These are phyloP conservation scores for Biscogniauxia sp. DNA, from an alignment of 2,329 filamentous ascomycete genomes.

Conservation along the genomic window DNA sequence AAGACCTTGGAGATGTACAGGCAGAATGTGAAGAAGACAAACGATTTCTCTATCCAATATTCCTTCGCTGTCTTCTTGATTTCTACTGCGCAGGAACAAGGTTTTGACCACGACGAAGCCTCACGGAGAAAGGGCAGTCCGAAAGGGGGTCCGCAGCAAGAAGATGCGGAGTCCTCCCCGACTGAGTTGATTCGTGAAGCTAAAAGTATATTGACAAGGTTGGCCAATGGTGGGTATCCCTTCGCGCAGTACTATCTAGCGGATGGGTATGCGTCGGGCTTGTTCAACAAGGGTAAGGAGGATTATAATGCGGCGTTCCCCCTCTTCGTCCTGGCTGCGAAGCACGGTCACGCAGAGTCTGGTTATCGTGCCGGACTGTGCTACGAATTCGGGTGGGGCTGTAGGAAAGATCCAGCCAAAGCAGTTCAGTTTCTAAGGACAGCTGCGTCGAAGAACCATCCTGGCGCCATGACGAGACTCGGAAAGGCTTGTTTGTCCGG, in stretches of 20 bases:
- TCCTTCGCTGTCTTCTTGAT: slow-evolving; percentile 96
- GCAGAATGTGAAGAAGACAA: slow-evolving; percentile 95
- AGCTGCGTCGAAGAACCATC: slow-evolving; percentile 89
- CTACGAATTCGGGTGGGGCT: slow-evolving; percentile 98
- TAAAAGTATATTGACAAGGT: slow-evolving; percentile 79
- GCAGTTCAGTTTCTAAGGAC: slow-evolving; percentile 91
- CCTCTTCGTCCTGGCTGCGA: slow-evolving; percentile 88
- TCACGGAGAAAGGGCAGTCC: slow-evolving; percentile 45
- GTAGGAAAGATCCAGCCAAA: slow-evolving; percentile 82
- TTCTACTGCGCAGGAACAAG: slow-evolving; percentile 79
- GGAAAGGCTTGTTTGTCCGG: slow-evolving; percentile 87
- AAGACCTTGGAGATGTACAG: slow-evolving; percentile 98
- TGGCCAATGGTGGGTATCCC: slow-evolving; percentile 85
- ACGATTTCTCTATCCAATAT: slow-evolving; percentile 85
- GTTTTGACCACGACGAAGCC: slow-evolving; percentile 50
- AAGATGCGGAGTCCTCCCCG: slow-evolving; percentile 46
- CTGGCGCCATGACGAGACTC: slow-evolving; percentile 89
- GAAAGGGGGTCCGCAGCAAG: slow-evolving; percentile 35
- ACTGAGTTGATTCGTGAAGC: slow-evolving; percentile 80
- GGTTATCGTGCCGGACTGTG: slow-evolving; percentile 90
- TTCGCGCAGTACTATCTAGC: slow-evolving; percentile 98
- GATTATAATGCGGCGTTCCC: slow-evolving; percentile 91
- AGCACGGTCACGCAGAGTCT: slow-evolving; percentile 95
- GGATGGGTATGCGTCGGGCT: slow-evolving; percentile 88
- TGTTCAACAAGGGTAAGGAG: slow-evolving; percentile 92